These are phyloP conservation scores for Hippophae gyantsensis DNA, from an alignment of 306 rosid genomes.

Conservation along the genomic window DNA sequence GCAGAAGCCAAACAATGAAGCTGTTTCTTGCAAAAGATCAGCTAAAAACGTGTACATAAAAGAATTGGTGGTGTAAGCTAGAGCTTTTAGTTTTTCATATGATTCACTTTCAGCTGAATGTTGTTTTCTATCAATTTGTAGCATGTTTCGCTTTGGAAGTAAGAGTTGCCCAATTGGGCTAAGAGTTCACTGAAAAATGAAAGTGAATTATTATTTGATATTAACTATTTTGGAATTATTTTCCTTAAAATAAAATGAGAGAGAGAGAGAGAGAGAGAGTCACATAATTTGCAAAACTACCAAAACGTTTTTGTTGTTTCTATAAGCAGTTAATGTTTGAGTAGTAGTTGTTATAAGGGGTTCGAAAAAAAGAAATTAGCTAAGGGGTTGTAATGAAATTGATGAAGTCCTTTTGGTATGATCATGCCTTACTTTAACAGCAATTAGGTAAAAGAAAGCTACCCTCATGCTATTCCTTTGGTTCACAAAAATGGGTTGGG, in stretches of 20 bases:
- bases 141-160: background rate
- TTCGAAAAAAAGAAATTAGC: background rate
- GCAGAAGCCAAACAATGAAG: too few relatives aligned
- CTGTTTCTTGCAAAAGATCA: too few relatives aligned
- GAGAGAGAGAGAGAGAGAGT: background rate
- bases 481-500: too few relatives aligned
- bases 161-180: conserved; percentile 6
- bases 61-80: too few relatives aligned
- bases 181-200: conserved; percentile 1
- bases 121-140: background rate
- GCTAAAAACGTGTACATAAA: too few relatives aligned
- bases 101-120: too few relatives aligned
- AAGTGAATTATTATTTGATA: conserved; percentile 9
- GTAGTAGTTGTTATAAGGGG: background rate
- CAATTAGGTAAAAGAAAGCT: too few relatives aligned
- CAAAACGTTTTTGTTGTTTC: conserved; percentile 1
- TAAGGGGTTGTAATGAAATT: background rate
- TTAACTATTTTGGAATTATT: conserved; percentile 1
- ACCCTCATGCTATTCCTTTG: too few relatives aligned
- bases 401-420: too few relatives aligned
- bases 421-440: too few relatives aligned
- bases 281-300: background rate
- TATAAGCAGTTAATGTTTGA: conserved; percentile 2
- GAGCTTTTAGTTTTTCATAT: too few relatives aligned
- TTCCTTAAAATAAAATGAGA: background rate